Conservation (phyloP, 768 basidiomycete genomes). For the Candolleomyces aberdarensis region DNA sequence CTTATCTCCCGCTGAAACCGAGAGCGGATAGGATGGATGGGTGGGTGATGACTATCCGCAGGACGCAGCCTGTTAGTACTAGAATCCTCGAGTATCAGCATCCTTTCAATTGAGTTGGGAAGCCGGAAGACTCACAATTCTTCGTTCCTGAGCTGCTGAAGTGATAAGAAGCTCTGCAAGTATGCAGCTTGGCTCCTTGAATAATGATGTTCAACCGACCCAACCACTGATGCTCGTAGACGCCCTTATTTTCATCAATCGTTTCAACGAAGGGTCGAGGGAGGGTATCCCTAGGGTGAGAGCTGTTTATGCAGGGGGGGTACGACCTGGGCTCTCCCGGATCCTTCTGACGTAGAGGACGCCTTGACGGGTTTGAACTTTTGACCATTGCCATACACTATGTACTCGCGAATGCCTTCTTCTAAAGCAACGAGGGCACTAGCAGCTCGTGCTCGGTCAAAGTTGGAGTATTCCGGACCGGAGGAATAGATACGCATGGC, state of each 20-base stretch:
- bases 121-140: constrained; percentile 37
- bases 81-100: constrained; percentile 21
- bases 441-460: constrained; percentile 44
- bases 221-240: constrained; percentile 49
- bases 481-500: constrained; percentile 51
- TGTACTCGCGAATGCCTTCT: constrained; percentile 56
- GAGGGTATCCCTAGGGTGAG: constrained; percentile 52
- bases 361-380: constrained; percentile 25
- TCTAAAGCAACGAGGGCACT: constrained; percentile 54
- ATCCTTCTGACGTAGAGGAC: constrained; percentile 5
- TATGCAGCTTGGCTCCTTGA: constrained; percentile 51
- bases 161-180: constrained; percentile 39
- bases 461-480: constrained; percentile 38
- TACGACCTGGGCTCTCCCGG: neutral
- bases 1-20: constrained; percentile 47
- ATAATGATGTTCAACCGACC: constrained; percentile 50
- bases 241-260: constrained; percentile 41
- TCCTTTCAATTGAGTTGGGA: neutral
- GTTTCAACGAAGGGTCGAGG: constrained; percentile 61
- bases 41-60: neutral
- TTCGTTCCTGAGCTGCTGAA: constrained; percentile 37
- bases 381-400: constrained; percentile 54
- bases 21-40: constrained; percentile 24
- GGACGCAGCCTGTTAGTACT: neutral
- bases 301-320: constrained; percentile 4